phyloP scores from a whole-genome alignment of 306 rosid species.

The Coriaria nepalensis region DNA sequence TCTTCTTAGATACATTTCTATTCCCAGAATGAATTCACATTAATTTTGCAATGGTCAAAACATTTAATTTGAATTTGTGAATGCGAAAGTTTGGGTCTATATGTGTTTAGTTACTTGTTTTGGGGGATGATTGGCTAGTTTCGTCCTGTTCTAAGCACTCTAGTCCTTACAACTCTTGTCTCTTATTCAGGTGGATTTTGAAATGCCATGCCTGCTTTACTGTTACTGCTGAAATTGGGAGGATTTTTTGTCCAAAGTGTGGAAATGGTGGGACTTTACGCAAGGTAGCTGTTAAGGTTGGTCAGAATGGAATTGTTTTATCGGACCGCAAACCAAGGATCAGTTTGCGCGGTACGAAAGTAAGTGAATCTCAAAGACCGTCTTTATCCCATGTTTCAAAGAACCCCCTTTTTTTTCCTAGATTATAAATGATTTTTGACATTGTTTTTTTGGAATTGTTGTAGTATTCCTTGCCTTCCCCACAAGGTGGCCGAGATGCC shows the following conservation, averaged over 20 bases:
- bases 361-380: constrained; percentile 13
- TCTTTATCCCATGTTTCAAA: not conserved
- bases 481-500: constrained; percentile 86
- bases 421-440: not conserved
- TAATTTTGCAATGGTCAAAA: too few species aligned
- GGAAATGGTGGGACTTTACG: constrained; percentile 98
- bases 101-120: too few species aligned
- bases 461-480: constrained; percentile 82
- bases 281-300: constrained; percentile 95
- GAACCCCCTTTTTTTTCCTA: not conserved
- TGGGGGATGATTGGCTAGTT: too few species aligned
- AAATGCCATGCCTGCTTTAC: constrained; percentile 84
- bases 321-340: constrained; percentile 65
- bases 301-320: constrained; percentile 73
- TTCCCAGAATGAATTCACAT: too few species aligned
- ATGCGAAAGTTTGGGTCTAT: too few species aligned
- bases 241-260: constrained; percentile 86
- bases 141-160: too few species aligned
- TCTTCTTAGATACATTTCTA: not conserved
- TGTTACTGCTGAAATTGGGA: constrained; percentile 76
- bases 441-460: constrained; percentile 19
- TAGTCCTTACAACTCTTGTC: not conserved
- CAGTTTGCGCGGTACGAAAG: constrained; percentile 87
- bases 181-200: constrained; percentile 70
- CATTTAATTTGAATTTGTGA: too few species aligned